Base-by-base conservation (phyloP, 2,329 filamentous ascomycete species). In the Alternaria arbusti region DNA sequence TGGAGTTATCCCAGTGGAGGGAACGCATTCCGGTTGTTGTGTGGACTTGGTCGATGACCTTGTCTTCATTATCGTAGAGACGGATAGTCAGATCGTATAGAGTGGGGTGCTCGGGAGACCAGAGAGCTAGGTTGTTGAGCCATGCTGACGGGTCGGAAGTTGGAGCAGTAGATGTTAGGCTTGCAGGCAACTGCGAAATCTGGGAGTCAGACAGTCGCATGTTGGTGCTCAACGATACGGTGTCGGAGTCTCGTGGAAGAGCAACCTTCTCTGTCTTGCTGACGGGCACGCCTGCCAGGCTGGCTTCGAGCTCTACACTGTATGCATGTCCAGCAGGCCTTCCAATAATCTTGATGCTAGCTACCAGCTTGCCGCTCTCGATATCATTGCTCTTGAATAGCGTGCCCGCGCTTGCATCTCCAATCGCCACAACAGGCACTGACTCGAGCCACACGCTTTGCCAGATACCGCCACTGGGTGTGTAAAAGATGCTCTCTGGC, bases 11-110 rank as follows among this genome's bases (percentile, higher is more conserved):
- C 89, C 89, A 91, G 63, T 86, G 81, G 8, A 89, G 80, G 11
- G 83, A 86, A 17, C 88, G 84, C 85, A 89, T 88, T 1, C 89
- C 89, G 0, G 86, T 87, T 3, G 85, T 86, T 0, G 88, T 91
- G 28, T 83, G 79, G 3, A 90, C 83, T 60, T 86, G 83, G 65
- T 91, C 89, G 11, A 89, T 65, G 0, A 83, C 69, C 8, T 17
- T 65, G 1, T 45, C 20, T 3, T 76, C 80, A 2, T 76, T 68
- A 59, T 86, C 82, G 60, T 70, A 84, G 0, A 91, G 80, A 1
- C 84, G 82, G 28, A 91, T 81, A 0, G 76, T 79, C 6, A 91
- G 68, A 65, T 84, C 84, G 72, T 89, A 89, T 2, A 89, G 82
- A 2, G 81, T 82, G 0, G 87, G 87, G 63, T 86, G 80, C 57